Conservation (phyloP, 2,329 filamentous ascomycete genomes). For the Aotearoamyces nothofagi region DNA sequence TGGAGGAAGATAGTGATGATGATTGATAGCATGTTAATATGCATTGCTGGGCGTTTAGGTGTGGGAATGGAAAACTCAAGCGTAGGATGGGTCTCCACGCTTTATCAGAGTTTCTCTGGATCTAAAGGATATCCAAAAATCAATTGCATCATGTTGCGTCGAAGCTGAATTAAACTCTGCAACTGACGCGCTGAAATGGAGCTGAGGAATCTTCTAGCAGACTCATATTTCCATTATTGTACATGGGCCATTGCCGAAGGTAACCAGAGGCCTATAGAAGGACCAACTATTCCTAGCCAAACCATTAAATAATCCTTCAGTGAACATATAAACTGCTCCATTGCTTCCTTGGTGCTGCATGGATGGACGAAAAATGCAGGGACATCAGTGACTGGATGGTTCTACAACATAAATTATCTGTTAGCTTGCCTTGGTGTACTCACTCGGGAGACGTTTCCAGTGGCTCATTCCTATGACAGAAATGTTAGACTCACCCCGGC, state of each 20-base stretch:
- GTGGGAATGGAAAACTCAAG: not conserved
- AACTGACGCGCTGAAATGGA: too few species aligned
- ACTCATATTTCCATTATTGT: too few species aligned
- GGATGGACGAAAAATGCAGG: slow-evolving; percentile 88
- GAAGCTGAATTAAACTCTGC: too few species aligned
- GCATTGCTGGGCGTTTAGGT: not conserved
- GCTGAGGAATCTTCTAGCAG: too few species aligned
- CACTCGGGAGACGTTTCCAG: too few species aligned
- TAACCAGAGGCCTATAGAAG: slow-evolving; percentile 63
- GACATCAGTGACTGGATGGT: slow-evolving; percentile 62
- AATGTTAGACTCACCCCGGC: slow-evolving; percentile 64
- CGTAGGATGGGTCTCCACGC: too few species aligned
- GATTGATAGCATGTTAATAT: slow-evolving; percentile 31
- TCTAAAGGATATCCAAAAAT: too few species aligned
- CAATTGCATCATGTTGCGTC: too few species aligned
- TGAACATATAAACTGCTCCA: slow-evolving; percentile 45
- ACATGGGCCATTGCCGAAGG: slow-evolving; percentile 60
- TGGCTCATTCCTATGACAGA: too few species aligned
- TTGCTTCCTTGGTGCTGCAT: slow-evolving; percentile 72
- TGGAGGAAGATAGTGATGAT: slow-evolving; percentile 60
- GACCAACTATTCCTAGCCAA: slow-evolving; percentile 81
- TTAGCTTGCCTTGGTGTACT: too few species aligned
- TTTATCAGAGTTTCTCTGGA: too few species aligned
- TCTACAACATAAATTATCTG: too few species aligned
- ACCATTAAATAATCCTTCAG: slow-evolving; percentile 62